A percentile compares a stretch with the other conserved stretches of the same genome.
Conservation (phyloP, 2,329 filamentous ascomycete genomes). For the Aspergillus unguis region DNA sequence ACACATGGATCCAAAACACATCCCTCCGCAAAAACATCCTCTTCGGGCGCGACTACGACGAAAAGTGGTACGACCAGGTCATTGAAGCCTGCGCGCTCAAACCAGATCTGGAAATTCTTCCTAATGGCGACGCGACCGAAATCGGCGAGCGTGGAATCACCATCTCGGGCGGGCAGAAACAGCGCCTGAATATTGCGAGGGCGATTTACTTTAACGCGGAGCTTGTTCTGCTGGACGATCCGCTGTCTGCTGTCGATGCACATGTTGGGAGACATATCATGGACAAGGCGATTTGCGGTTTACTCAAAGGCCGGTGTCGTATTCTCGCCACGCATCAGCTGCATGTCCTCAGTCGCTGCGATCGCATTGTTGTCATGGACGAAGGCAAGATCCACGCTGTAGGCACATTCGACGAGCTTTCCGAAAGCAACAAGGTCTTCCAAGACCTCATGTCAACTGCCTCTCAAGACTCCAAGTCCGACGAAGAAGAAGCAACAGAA, state of each 20-base stretch:
- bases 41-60: constrained; percentile 76
- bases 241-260: constrained; percentile 54
- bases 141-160: constrained; percentile 96
- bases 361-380: constrained; percentile 92
- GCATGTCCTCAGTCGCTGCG: constrained; percentile 85
- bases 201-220: constrained; percentile 65
- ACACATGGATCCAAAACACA: constrained; percentile 96
- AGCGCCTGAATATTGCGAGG: constrained; percentile 88
- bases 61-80: constrained; percentile 78
- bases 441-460: constrained; percentile 78
- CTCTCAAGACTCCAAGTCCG: constrained; percentile 54
- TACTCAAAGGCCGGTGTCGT: constrained; percentile 83
- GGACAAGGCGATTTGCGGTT: constrained; percentile 86
- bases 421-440: constrained; percentile 74
- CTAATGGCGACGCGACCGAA: constrained; percentile 81
- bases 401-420: constrained; percentile 85
- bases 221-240: constrained; percentile 63
- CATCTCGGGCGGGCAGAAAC: constrained; percentile 92
- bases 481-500: constrained; percentile 34
- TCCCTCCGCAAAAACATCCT: constrained; percentile 84
- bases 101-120: constrained; percentile 89
- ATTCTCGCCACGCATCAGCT: constrained; percentile 93
- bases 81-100: constrained; percentile 80
- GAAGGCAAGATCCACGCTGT: constrained; percentile 77
- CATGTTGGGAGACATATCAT: constrained; percentile 72